Evolutionary conservation across 2,329 filamentous ascomycete species (phyloP), one percentile per base, ranked within the genome.

Genomic region (Xylariaceae sp.): DNA sequence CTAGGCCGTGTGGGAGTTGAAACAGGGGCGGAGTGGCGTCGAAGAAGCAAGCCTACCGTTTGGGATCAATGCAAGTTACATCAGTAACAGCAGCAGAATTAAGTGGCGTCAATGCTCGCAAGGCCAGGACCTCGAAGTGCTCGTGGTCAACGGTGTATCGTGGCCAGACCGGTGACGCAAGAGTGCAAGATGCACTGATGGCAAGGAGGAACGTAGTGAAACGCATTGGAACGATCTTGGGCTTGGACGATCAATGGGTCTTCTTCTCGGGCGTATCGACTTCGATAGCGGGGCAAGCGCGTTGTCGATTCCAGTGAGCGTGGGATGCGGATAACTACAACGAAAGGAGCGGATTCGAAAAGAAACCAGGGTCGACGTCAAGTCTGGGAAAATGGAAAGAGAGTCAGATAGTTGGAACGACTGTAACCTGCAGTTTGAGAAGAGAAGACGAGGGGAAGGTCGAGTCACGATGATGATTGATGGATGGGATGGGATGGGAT

Each of bases 41-140:
- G n/a, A n/a, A 35, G 17, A 53, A 23, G 39, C 68, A 18, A 37
- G 68, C 75, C 68, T 73, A 79, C 78, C 70, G 70, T 44, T 71
- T 73, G 11, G 70, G 66, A 62, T 80, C 73, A 51, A 76, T 69
- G 63, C 78, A 81, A 15, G 65, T 71, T 34, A 76, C 72, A 44
- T 74, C 73, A 2, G 68, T 70, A 42, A 79, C 73, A 0, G 76
- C 74, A n/a, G 72, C 68, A 18, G 75, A 73, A 67, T 79, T 76
- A 47, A 78, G 67, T 4, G 68, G 65, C 1, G 68, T 74, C 30
- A 72, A 70, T 47, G 74, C 72, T 23, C 77, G 74, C 59, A 78
- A 68, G 35, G 70, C 68, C 34, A 80, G 72, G 61, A 78, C 75
- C 66, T 80, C 76, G 56, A 78, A 72, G 64, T 80, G 75, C 53